phyloP scores from a whole-genome alignment of 129 eudicot species.

The Rutidosis leptorrhynchoides region DNA sequence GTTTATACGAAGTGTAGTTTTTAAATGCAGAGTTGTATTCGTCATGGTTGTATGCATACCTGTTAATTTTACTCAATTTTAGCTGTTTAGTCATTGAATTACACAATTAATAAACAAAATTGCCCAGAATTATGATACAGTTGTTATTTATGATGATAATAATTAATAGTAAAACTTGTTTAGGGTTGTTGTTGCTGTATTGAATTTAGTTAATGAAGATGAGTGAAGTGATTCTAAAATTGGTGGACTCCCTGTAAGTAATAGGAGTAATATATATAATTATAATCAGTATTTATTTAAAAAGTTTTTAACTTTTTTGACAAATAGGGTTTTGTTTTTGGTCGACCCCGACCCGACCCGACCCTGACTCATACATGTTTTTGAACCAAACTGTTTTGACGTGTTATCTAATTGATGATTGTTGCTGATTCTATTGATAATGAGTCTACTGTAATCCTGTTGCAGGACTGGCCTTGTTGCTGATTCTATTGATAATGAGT shows the following conservation, averaged over 20 bases:
- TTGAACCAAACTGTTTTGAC: not conserved
- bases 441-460: not conserved
- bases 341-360: not conserved
- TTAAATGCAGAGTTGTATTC: not conserved
- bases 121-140: not conserved
- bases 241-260: slow-evolving; percentile 86
- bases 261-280: too few relatives aligned
- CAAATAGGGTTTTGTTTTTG: not conserved
- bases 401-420: not conserved
- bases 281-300: not conserved
- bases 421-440: not conserved
- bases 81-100: not conserved
- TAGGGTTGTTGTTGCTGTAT: not conserved
- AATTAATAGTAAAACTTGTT: not conserved
- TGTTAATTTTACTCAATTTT: not conserved
- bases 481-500: not conserved
- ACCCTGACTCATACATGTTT: not conserved
- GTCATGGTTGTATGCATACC: not conserved
- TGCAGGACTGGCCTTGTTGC: slow-evolving; percentile 77
- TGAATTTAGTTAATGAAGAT: slow-evolving; percentile 34
- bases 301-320: not conserved
- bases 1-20: not conserved
- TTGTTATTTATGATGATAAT: not conserved
- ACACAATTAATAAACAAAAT: too few relatives aligned
- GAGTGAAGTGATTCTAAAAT: slow-evolving; percentile 70